phyloP scores from a whole-genome alignment of 2,329 filamentous ascomycete species.

The Graphiopsis chlorocephala region DNA sequence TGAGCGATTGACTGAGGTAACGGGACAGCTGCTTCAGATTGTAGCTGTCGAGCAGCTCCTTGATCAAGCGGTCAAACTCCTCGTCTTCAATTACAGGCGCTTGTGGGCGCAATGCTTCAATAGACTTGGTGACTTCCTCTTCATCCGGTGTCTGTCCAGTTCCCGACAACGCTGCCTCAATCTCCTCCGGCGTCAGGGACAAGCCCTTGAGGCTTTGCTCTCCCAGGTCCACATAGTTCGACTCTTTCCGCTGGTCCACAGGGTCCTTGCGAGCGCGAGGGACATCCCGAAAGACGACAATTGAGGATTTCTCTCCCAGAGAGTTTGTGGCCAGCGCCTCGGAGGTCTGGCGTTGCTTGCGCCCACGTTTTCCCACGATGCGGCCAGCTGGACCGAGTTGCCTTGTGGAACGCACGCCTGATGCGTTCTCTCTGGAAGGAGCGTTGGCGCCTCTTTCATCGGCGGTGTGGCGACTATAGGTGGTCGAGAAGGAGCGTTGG shows the following conservation, averaged over 20 bases:
- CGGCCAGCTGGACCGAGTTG: conserved; percentile 14
- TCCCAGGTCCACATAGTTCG: background rate
- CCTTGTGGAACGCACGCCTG: background rate
- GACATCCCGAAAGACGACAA: conserved; percentile 16
- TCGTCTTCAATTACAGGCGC: conserved; percentile 23
- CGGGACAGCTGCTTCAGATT: conserved; percentile 25
- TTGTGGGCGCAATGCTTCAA: conserved; percentile 27
- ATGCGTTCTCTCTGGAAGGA: background rate
- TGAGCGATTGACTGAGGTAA: conserved; percentile 19
- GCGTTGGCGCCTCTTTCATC: background rate
- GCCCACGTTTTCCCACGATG: conserved; percentile 28
- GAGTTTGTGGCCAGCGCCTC: conserved; percentile 24
- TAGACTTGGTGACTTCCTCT: conserved; percentile 29
- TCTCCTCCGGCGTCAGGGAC: conserved; percentile 23
- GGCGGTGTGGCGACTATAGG: background rate
- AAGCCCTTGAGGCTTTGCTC: conserved; percentile 11
- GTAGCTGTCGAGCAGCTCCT: conserved; percentile 25
- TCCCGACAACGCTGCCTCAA: conserved; percentile 22
- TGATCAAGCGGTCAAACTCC: conserved; percentile 21
- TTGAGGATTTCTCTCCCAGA: conserved; percentile 27
- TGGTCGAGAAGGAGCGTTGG: conserved; percentile 3
- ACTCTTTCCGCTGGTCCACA: background rate
- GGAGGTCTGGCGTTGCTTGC: conserved; percentile 26
- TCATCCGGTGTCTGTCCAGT: conserved; percentile 21
- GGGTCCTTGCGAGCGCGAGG: background rate